Conservation (phyloP, 1,284 basidiomycete species). For the Xanthoconium separans region DNA sequence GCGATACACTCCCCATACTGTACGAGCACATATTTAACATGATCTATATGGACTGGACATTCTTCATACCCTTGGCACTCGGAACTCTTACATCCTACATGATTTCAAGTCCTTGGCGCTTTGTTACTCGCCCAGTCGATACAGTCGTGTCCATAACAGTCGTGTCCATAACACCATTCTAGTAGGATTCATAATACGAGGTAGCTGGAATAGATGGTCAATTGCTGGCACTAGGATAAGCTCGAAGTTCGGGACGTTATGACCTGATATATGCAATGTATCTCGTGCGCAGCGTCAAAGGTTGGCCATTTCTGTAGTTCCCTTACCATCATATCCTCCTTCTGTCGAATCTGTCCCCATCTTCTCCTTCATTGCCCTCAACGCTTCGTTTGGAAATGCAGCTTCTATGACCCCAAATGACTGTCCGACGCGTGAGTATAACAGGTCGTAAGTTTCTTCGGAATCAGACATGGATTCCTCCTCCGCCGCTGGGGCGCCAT, state of each 20-base stretch:
- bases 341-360: neutral
- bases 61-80: constrained; percentile 5
- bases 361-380: constrained; percentile 15
- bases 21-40: constrained; percentile 29
- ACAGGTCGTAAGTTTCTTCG: constrained; percentile 25
- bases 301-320: neutral
- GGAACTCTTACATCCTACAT: constrained; percentile 20
- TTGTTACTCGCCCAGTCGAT: constrained; percentile 3
- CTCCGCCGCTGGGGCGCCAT: constrained; percentile 5
- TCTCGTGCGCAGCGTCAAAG: too few species aligned
- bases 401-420: constrained; percentile 22
- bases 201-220: constrained; percentile 3
- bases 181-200: constrained; percentile 7
- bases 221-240: neutral
- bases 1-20: constrained; percentile 24
- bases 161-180: neutral
- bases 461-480: constrained; percentile 19
- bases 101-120: neutral
- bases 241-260: neutral
- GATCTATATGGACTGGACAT: constrained; percentile 29
- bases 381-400: constrained; percentile 23
- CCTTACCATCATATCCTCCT: neutral
- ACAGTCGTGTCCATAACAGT: neutral
- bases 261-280: neutral
- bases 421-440: constrained; percentile 26